Percentiles rank a stretch among this genome's conserved stretches.
These are phyloP conservation scores for Caryopteris hybrid DNA, from an alignment of 305 asterid species.

Conservation along the genomic window DNA sequence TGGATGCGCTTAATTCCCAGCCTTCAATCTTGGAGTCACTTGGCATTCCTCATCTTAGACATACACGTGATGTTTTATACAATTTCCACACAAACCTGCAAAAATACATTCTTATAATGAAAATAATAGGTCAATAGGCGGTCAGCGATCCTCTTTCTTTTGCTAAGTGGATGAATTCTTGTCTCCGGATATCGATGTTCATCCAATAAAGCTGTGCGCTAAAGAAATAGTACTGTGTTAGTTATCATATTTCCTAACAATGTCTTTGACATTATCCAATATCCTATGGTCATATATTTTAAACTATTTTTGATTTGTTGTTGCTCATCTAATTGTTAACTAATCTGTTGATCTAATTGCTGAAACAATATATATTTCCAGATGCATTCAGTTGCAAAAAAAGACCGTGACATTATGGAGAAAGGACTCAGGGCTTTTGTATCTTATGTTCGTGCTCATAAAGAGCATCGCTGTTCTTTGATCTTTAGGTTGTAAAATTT, in stretches of 20 bases:
- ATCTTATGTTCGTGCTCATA: conserved; percentile 87
- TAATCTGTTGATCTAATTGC: conserved; percentile 11
- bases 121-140: not conserved
- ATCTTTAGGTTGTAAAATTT: conserved; percentile 59
- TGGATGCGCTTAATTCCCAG: not conserved
- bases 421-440: conserved; percentile 91
- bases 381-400: conserved; percentile 73
- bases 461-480: conserved; percentile 79
- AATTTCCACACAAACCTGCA: not conserved
- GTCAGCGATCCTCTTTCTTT: not conserved
- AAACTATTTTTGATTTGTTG: not conserved
- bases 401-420: conserved; percentile 93
- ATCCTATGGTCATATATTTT: not conserved
- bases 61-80: not conserved
- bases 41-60: not conserved
- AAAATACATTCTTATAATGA: not conserved
- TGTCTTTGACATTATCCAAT: not conserved
- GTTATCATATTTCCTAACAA: not conserved
- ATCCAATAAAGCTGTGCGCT: not conserved
- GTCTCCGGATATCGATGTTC: not conserved
- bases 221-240: not conserved
- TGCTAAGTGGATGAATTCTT: not conserved
- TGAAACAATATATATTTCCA: conserved; percentile 24
- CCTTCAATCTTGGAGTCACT: not conserved
- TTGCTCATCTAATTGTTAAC: not conserved